Evolutionary conservation across 495 filamentous ascomycete species (phyloP), one percentile per base, ranked within the genome.

Genomic region (Tuber microsphaerosporum): DNA sequence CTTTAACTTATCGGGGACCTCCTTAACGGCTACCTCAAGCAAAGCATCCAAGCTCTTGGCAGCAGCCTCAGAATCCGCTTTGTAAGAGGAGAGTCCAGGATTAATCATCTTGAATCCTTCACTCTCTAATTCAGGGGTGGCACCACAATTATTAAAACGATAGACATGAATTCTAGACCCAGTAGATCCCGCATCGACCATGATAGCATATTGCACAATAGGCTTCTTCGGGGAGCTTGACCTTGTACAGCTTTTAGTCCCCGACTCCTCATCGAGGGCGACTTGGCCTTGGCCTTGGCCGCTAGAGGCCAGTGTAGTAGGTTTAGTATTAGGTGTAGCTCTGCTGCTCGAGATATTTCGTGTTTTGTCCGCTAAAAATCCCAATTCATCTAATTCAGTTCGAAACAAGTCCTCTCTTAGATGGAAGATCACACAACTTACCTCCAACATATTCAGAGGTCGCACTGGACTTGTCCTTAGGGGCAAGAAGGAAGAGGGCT

Each of bases 81-180:
- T 89, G 86, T 93, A 98, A 22, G 93, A 91, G 81, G 93, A 97
- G 75, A 99, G 84, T 61, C 95, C 95, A 75, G 80, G 94, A 80
- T 90, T 88, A 26, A 93, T 97, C 89, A 92, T 91, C 86, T 96
- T 89, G 84, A 99, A 99, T 34, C 91, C 87, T 83, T 99, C 95
- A 80, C 89, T 86, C 83, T 99, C 95, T 26, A 99, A 88, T 85
- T 98, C 95, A n/a, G 95, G 95, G 34, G 94, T 94, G 48, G 91
- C 84, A 72, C 94, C 96, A 86, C 95, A 99, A 86, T 98, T 99
- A 86, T 97, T 99, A 89, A 99, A 99, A 76, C 91, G 91, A 86
- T 97, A 99, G 73, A 98, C 94, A 85, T 99, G 95, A 82, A 99
- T 97, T 73, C 95, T 92, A 76, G 95, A 98, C 75, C 95, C 95